Conservation (phyloP, 805 yeast species). For the Candida taoyuanica region DNA sequence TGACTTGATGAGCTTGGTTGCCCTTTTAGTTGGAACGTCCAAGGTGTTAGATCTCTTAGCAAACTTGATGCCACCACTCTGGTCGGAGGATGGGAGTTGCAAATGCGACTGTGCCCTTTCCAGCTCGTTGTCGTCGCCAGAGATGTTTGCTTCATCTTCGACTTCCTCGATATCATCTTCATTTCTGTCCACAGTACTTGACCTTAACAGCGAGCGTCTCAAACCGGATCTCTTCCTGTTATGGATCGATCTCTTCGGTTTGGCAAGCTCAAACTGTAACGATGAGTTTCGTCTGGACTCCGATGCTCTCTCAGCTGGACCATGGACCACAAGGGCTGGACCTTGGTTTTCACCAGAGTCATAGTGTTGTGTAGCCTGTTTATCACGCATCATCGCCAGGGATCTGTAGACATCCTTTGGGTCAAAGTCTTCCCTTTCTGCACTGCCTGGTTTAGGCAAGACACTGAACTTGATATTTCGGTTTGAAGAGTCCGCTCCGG, state of each 20-base stretch:
- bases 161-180: slow-evolving; percentile 3
- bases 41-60: slow-evolving; percentile 45
- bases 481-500: neutral
- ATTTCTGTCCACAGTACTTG: neutral
- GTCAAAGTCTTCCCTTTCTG: slow-evolving; percentile 44
- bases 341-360: slow-evolving; percentile 54
- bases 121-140: slow-evolving; percentile 21
- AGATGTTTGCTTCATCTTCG: slow-evolving; percentile 7
- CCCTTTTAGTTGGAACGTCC: slow-evolving; percentile 31
- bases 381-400: slow-evolving; percentile 69
- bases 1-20: slow-evolving; percentile 30
- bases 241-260: slow-evolving; percentile 17
- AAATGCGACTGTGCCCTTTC: slow-evolving; percentile 31
- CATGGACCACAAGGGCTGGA: slow-evolving; percentile 70
- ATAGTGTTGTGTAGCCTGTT: slow-evolving; percentile 33
- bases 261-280: slow-evolving; percentile 27
- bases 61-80: slow-evolving; percentile 33
- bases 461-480: slow-evolving; percentile 22
- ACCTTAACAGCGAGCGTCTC: slow-evolving; percentile 6
- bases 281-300: slow-evolving; percentile 21
- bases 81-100: slow-evolving; percentile 32
- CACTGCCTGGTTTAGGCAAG: slow-evolving; percentile 21
- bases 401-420: slow-evolving; percentile 85
- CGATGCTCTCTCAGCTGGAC: slow-evolving; percentile 69
- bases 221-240: slow-evolving; percentile 16